Evolutionary conservation across 345 rosid species (phyloP), one percentile per base, ranked within the genome.

Genomic region (Ceriops zippeliana): DNA sequence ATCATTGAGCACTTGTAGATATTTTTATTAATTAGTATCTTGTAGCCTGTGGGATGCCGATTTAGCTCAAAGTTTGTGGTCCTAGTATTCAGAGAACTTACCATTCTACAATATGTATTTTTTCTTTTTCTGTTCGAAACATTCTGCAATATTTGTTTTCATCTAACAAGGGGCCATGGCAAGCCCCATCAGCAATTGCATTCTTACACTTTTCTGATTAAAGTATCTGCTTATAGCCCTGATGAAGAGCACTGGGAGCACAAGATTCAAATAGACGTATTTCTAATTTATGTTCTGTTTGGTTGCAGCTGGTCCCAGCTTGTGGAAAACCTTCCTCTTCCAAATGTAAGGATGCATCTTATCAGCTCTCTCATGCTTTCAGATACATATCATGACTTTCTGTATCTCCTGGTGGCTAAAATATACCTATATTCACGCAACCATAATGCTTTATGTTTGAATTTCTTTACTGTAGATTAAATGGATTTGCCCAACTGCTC

Each of bases 291-390:
- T 80, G 53, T 62, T 68, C 71, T 75, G 61, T 75, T 82, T 78
- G 68, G 47, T 60, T 81, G 75, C 93, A 93, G 98, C 80, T 89
- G 89, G 84, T 89, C 93, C 75, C 98, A 93, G 81, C 87, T 86
- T 68, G 77, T 93, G 87, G 98, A 90, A 76, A 81, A 79, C 81
- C 93, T 93, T 68, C 89, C 85, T 83, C 96, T 93, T 78, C 90
- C 97, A 71, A 93, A 93, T 74, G 98, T 93, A 85, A 85, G 96
- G 38, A 76, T 56, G 58, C 42, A 59, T 67, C 27, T 27, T 42
- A n/a, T 19, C 11, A 1, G 30, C 51, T 58, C 52, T 46, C 54
- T 47, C 6, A 5, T 52, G 49, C 38, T 63, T 61, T 27, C 46
- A n/a, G 24, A 15, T 59, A 5, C 24, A 42, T 54, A 24, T 54